Evolutionary conservation across 2,329 filamentous ascomycete species (phyloP).

Genomic region (Fusarium continuum): DNA sequence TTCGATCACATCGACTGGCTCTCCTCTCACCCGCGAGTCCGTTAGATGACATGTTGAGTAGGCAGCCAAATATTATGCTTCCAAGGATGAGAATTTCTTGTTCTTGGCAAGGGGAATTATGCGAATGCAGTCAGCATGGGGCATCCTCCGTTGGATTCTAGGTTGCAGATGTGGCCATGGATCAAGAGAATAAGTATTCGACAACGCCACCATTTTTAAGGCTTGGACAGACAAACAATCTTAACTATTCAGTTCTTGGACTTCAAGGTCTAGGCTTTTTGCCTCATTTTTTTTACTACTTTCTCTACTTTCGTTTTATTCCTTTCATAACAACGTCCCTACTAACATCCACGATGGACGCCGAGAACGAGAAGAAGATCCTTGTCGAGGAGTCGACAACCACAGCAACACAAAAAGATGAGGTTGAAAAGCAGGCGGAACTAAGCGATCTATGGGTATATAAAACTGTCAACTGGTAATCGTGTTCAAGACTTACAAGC

Average conservation of each 20-base stretch:
- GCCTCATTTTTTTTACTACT: background rate
- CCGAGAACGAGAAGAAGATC: conserved; percentile 5
- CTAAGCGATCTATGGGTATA: conserved; percentile 22
- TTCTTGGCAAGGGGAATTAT: background rate
- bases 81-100: background rate
- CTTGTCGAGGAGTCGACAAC: conserved; percentile 2
- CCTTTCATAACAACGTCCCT: background rate
- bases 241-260: background rate
- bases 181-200: background rate
- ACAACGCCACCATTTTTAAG: background rate
- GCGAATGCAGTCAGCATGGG: conserved; percentile 8
- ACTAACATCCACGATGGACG: background rate
- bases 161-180: background rate
- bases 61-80: background rate
- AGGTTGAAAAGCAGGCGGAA: background rate
- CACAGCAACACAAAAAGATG: conserved; percentile 1
- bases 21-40: background rate
- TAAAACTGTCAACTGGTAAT: fast-evolving
- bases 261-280: background rate
- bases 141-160: background rate
- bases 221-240: background rate
- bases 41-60: background rate
- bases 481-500: background rate
- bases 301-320: background rate
- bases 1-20: conserved; percentile 9